A percentile compares a stretch with the other conserved stretches of the same genome.
phyloP scores from a whole-genome alignment of 1,139 yeast species.

The Yueomyces sp. region DNA sequence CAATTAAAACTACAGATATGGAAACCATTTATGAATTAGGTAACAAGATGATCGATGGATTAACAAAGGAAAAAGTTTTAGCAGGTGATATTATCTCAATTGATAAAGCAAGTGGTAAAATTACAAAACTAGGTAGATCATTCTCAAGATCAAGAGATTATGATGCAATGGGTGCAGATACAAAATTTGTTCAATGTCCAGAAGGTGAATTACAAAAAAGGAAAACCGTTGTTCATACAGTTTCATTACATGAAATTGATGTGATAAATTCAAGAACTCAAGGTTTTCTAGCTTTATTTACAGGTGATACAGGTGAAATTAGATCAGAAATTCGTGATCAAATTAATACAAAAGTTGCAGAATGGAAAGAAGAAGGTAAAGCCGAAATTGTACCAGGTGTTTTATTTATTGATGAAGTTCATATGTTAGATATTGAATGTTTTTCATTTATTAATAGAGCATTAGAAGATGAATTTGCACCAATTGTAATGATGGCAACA shows the following conservation, averaged over 20 bases:
- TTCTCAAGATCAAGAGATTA: slow-evolving; percentile 94
- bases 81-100: slow-evolving; percentile 97
- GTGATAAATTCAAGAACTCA: slow-evolving; percentile 96
- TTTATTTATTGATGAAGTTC: slow-evolving; percentile 93
- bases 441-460: slow-evolving; percentile 94
- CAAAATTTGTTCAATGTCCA: slow-evolving; percentile 95
- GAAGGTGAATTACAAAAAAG: slow-evolving; percentile 97
- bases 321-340: slow-evolving; percentile 94
- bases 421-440: slow-evolving; percentile 96
- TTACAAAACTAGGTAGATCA: slow-evolving; percentile 87
- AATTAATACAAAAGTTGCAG: slow-evolving; percentile 91
- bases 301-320: slow-evolving; percentile 97
- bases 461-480: slow-evolving; percentile 90
- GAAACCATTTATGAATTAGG: slow-evolving; percentile 97
- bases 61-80: slow-evolving; percentile 86
- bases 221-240: slow-evolving; percentile 91
- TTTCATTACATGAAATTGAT: slow-evolving; percentile 92
- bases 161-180: slow-evolving; percentile 99
- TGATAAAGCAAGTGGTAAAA: slow-evolving; percentile 91
- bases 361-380: slow-evolving; percentile 99
- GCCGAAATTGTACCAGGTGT: slow-evolving; percentile 99
- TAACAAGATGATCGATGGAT: slow-evolving; percentile 91
- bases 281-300: slow-evolving; percentile 89
- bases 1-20: slow-evolving; percentile 97
- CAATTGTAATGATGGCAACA: slow-evolving; percentile 97